Evolutionary conservation across 179 eudicot genomes (phyloP).

Genomic region (Corrigiola litoralis): DNA sequence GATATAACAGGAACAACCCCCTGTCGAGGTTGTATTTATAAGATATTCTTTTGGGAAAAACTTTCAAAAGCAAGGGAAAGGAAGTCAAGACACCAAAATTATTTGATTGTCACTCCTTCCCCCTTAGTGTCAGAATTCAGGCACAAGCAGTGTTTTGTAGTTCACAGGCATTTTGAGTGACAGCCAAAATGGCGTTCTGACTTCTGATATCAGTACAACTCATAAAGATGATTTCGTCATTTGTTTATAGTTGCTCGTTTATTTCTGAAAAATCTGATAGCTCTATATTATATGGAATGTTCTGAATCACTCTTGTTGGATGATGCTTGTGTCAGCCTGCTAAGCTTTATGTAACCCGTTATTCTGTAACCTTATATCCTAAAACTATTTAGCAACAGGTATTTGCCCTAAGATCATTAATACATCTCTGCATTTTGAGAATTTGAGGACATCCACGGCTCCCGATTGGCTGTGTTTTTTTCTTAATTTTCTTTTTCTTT

Average conservation of each 20-base stretch:
- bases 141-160: too few species aligned
- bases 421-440: not conserved
- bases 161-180: not conserved
- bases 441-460: not conserved
- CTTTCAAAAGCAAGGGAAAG: too few species aligned
- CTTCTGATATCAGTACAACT: too few species aligned
- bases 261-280: too few species aligned
- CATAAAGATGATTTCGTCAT: not conserved
- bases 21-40: too few species aligned
- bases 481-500: too few species aligned
- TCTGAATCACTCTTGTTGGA: not conserved
- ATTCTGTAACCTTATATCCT: too few species aligned
- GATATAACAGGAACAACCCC: too few species aligned
- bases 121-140: too few species aligned
- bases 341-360: not conserved
- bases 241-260: not conserved
- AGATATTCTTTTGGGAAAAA: too few species aligned
- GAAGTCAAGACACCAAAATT: too few species aligned
- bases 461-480: not conserved
- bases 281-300: not conserved
- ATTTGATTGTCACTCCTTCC: too few species aligned
- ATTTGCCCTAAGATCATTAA: not conserved
- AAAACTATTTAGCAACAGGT: not conserved
- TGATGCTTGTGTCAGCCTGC: not conserved
- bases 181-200: not conserved